phyloP scores from a whole-genome alignment of 306 rosid species.

The Senna siamea region DNA sequence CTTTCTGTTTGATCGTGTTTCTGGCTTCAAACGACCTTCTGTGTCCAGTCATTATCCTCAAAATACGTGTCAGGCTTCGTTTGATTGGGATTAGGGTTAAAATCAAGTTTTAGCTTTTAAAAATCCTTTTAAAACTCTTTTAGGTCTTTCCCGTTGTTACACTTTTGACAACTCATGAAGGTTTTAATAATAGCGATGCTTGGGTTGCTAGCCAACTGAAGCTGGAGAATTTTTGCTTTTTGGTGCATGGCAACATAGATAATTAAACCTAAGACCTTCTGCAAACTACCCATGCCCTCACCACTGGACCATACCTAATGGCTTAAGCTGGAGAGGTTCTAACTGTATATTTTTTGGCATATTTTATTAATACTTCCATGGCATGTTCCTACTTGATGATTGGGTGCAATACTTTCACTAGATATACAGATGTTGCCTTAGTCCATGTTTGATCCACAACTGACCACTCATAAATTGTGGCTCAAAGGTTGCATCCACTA shows the following conservation, averaged over 20 bases:
- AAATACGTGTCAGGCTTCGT: no score
- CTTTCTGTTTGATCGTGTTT: no score
- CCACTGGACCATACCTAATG: background rate
- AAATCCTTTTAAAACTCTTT: no score
- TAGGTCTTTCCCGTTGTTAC: no score
- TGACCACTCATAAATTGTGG: background rate
- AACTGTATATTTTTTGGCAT: background rate
- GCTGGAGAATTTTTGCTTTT: background rate
- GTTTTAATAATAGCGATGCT: background rate
- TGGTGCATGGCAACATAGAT: background rate
- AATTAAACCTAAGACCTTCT: background rate
- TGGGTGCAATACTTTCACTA: background rate
- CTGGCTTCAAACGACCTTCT: no score
- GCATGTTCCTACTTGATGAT: background rate
- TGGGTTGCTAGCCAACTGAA: background rate
- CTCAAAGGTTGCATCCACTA: background rate
- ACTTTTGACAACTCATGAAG: background rate
- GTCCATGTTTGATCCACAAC: background rate
- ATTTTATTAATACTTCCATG: background rate
- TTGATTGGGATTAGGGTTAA: no score
- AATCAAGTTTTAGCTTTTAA: no score
- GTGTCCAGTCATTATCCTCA: no score
- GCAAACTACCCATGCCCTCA: background rate
- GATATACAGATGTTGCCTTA: background rate
- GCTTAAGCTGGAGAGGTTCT: constrained; percentile 3